A percentile compares a stretch with the other conserved stretches of the same genome.
phyloP scores from a whole-genome alignment of 805 yeast genomes.

The Saturnispora diversa region DNA sequence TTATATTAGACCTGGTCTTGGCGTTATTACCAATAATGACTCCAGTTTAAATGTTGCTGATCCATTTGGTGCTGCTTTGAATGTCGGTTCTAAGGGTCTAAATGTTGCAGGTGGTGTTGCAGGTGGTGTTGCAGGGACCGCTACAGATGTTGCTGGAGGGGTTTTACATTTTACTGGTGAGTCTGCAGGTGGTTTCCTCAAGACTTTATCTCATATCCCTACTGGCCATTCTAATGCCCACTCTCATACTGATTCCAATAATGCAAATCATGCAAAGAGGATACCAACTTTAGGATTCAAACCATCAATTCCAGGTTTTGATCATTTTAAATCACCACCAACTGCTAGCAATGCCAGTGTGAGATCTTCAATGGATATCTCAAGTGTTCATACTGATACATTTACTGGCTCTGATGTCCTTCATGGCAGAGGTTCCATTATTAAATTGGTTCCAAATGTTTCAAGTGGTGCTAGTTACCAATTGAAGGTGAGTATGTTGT shows the following conservation, averaged over 20 bases:
- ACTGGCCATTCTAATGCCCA: too few relatives aligned
- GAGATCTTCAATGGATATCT: conserved; percentile 18
- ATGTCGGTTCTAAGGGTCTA: conserved; percentile 31
- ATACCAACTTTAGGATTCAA: neutral
- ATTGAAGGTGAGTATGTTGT: conserved; percentile 43
- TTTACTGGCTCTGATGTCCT: conserved; percentile 25
- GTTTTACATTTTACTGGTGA: conserved; percentile 29
- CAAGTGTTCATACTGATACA: conserved; percentile 27
- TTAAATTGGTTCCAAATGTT: conserved; percentile 27
- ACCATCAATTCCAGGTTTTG: conserved; percentile 4
- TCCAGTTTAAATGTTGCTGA: conserved; percentile 27
- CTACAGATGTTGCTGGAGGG: conserved; percentile 36
- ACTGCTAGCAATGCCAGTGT: neutral
- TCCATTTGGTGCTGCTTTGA: conserved; percentile 32
- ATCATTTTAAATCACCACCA: conserved; percentile 5
- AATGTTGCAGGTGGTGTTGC: conserved; percentile 30
- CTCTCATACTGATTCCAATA: too few relatives aligned
- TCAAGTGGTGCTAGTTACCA: conserved; percentile 29
- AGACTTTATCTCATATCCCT: too few relatives aligned
- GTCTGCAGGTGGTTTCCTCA: conserved; percentile 34
- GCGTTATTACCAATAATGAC: conserved; percentile 37
- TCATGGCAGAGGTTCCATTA: conserved; percentile 49
- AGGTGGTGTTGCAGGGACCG: conserved; percentile 27
- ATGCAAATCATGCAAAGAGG: too few relatives aligned
- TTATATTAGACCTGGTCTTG: conserved; percentile 56